Base-by-base conservation (phyloP, 2,329 filamentous ascomycete species). In the Fusarium lyarnte region DNA sequence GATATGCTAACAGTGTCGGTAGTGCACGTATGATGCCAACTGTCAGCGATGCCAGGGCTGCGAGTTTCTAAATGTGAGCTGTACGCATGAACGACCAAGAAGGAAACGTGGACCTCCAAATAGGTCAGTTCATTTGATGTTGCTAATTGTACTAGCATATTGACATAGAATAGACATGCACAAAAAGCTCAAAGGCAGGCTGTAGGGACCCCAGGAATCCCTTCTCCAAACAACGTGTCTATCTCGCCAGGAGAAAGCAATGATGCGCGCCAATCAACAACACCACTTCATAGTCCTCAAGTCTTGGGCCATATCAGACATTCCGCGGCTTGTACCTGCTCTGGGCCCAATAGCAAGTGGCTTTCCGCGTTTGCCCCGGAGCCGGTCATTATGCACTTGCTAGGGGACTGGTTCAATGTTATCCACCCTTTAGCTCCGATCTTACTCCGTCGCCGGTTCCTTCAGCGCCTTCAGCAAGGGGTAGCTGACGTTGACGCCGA, bases 351-450 rank as follows among this genome's bases (percentile, higher is more conserved):
- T 5, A 54, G 66, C 9, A 66, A 63, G 13, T 75, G 72, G 73
- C 66, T 77, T 4, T 63, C 71, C 4, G 42, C 33, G 1, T 76
- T 77, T 41, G 73, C 72, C 13, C 60, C 73, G 4, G 64, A 76
- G 11, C 5, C 65, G 3, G 47, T 60, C 8, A 47, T 77, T 6
- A 53, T 47, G 7, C 60, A 52, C 3, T 69, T 82, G 4, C 73
- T 82, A 8, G 52, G 74, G 45, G 76, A 81, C 55, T 83, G 80
- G 80, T 83, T 83, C 74, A 71, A 78, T n/a, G 71, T 78, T 52
- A 77, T 82, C 39, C 80, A 83, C 70, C 75, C 81, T 7, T 62
- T 83, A 7, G 77, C 78, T 11, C 81, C 81, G 3, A 75, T 81
- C 14, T 67, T 82, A 17, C 77, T 80, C 61, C 78, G 79, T 10